Evolutionary conservation across 352 stramenopile genomes (phyloP), one percentile per base, ranked within the genome.

Genomic region (Elongisporangium anandrum): DNA sequence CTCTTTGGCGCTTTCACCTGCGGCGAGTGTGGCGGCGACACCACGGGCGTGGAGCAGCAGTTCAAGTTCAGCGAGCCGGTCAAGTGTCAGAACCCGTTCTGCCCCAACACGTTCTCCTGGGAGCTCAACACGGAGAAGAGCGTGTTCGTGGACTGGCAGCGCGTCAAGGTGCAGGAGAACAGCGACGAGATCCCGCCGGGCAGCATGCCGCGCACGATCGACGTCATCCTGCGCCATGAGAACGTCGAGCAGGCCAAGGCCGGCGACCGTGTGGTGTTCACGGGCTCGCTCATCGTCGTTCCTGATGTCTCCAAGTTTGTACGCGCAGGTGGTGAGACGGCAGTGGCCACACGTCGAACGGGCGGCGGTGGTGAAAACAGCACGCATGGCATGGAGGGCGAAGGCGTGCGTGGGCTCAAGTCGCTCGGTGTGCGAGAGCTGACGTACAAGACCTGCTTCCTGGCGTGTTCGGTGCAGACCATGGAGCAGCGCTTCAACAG

Each of bases 81-180:
- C 29, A 90, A 98, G 61, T 99, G 98, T 79, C 81, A 94, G 50
- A 99, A 99, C 67, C 91, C 94, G 16, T 90, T 95, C 21, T 99
- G 97, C 75, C 77, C 88, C 50, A 98, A 98, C 65, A 97, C 91
- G 49, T 78, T 74, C 23, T 72, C 70, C 16, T 94, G 82, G 77
- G 85, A 94, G 61, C 77, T 98, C 8, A 83, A 97, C 68, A 82
- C 85, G 0, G 86, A 97, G 52, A 94, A 90, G 57, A 98, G 84
- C 20, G 84, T 97, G 34, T 99, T 99, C 66, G 94, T 98, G 13
- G 98, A 99, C 71, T 99, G 97, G 97, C 98, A 99, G 77, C 90
- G 96, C 26, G 75, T 99, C 38, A 93, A 98, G 48, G 94, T 99
- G 19, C 98, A 99, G 75, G 98, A 99, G 69, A 99, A 99, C 71